Evolutionary conservation across 1,284 basidiomycete species (phyloP).

Genomic region (Leccinum discolor): DNA sequence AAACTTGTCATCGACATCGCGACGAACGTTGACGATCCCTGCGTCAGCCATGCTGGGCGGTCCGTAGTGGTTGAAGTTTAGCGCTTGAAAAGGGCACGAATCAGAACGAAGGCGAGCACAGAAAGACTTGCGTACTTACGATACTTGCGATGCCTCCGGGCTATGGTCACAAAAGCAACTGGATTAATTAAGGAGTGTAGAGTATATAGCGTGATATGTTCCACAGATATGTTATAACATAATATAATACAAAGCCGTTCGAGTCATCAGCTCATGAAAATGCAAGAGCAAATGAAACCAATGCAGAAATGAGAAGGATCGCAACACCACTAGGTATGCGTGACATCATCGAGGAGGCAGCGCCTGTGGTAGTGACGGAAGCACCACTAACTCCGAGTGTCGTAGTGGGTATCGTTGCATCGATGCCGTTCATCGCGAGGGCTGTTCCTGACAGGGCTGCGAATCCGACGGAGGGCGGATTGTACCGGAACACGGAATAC

Average conservation of each 20-base stretch:
- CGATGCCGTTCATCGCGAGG: slow-evolving; percentile 25
- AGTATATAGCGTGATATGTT: not conserved
- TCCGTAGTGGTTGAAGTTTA: no score
- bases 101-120: no score
- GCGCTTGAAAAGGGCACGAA: no score
- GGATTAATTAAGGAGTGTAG: not conserved
- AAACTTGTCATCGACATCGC: no score
- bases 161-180: no score
- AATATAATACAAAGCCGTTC: not conserved
- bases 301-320: slow-evolving; percentile 12
- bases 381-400: slow-evolving; percentile 22
- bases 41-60: no score
- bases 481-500: slow-evolving; percentile 32
- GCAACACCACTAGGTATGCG: not conserved
- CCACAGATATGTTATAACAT: not conserved
- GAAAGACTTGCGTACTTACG: no score
- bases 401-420: slow-evolving; percentile 21
- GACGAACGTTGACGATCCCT: no score
- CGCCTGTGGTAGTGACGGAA: slow-evolving; percentile 11
- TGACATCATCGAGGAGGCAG: slow-evolving; percentile 11
- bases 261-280: not conserved
- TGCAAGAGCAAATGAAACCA: slow-evolving; percentile 10
- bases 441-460: slow-evolving; percentile 28
- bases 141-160: not conserved
- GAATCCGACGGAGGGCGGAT: slow-evolving; percentile 32